These are phyloP conservation scores for Termitomyces sp. DNA, from an alignment of 768 basidiomycete species.

Conservation along the genomic window DNA sequence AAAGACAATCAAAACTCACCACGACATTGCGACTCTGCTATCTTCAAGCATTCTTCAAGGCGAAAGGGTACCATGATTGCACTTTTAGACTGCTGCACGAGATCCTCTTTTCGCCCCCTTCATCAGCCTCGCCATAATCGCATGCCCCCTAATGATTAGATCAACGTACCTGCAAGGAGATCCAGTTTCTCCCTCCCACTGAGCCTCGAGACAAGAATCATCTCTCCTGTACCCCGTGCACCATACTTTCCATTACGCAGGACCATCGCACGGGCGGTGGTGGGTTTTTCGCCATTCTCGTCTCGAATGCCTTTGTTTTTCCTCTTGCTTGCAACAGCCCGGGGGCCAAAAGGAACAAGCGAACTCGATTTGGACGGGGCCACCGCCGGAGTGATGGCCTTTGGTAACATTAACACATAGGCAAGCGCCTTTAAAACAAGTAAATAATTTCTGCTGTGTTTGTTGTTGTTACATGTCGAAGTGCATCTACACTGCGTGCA, in stretches of 20 bases:
- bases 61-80: constrained; percentile 63
- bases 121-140: constrained; percentile 1
- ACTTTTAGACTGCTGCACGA: constrained; percentile 48
- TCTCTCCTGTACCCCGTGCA: constrained; percentile 63
- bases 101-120: constrained; percentile 48
- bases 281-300: constrained; percentile 48
- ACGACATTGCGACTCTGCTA: constrained; percentile 70
- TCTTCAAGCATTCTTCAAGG: constrained; percentile 56
- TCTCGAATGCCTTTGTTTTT: constrained; percentile 34
- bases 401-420: constrained; percentile 21
- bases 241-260: constrained; percentile 75
- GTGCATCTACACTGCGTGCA: no score
- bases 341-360: constrained; percentile 52
- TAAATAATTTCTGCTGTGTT: not conserved
- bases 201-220: constrained; percentile 52
- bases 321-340: constrained; percentile 36
- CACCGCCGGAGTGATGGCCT: constrained; percentile 6
- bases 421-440: not conserved
- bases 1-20: constrained; percentile 33
- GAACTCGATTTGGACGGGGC: constrained; percentile 32
- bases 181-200: constrained; percentile 79
- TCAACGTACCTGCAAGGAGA: constrained; percentile 60
- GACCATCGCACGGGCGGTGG: constrained; percentile 68
- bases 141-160: not conserved
- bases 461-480: not conserved